Evolutionary conservation across 495 filamentous ascomycete genomes (phyloP), one percentile per base, ranked within the genome.

Genomic region (Apiosordaria backusii): DNA sequence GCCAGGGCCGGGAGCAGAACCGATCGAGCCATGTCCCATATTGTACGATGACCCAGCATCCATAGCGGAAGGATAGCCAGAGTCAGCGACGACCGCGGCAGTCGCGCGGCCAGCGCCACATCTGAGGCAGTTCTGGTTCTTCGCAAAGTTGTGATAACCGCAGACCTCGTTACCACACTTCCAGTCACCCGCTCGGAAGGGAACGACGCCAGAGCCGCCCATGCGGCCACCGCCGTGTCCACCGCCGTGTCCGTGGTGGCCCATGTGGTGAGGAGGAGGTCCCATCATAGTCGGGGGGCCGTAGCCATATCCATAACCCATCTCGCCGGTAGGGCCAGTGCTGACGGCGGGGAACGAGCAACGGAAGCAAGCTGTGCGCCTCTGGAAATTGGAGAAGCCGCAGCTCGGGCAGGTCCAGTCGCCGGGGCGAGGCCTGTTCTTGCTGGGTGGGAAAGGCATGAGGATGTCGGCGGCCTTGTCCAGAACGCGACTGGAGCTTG

Each of bases 331-430:
- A 18, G 91, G 92, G 1, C 87, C 89, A 19, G 89, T 87, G 62
- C 87, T 86, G 77, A 96, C 91, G 23, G 94, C 94, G 2, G 95
- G 94, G 87, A 93, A 99, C 5, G 92, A 97, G 83, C 95, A 99
- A 68, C 95, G 92, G 87, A 99, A 99, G 79, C 95, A 99, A 50
- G 94, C 95, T 2, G 95, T 98, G 65, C 95, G 90, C 66, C 95
- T 92, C 78, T 99, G 95, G 83, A 99, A 99, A 83, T 99, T 92
- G 66, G 88, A 90, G 76, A 92, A 92, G 50, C 90, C 90, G 72
- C 90, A 99, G 5, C 92, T 97, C 23, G 95, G 95, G 84, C 95
- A 99, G 64, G 92, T 97, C 95, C 95, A 99, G 78, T 99, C 95
- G 72, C 95, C 95, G 45, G 95, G 95, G 57, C 95, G 90, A 62